Conservation (phyloP, 1,284 basidiomycete species). For the Microbotryum saponariae region DNA sequence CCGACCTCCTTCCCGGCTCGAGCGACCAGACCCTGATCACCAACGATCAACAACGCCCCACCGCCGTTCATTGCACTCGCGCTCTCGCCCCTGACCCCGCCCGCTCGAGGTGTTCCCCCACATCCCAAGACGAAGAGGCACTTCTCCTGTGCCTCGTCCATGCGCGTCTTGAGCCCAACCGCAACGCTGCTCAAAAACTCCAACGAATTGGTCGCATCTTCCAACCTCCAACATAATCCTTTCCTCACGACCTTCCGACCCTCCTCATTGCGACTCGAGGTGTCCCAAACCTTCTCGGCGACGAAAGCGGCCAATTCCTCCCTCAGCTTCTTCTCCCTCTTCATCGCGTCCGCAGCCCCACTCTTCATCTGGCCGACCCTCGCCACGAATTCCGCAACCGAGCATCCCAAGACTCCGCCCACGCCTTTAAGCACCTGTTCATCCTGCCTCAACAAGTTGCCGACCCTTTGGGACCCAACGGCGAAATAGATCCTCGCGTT, state of each 20-base stretch:
- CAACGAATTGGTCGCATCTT: conserved; percentile 56
- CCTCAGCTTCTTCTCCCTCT: conserved; percentile 58
- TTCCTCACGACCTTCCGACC: conserved; percentile 25
- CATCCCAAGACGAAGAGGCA: conserved; percentile 57
- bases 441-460: conserved; percentile 47
- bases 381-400: conserved; percentile 55
- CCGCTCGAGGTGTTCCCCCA: conserved; percentile 37
- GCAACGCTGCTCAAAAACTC: conserved; percentile 56
- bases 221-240: conserved; percentile 47
- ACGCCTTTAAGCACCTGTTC: conserved; percentile 1
- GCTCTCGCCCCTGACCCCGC: neutral
- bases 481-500: conserved; percentile 63
- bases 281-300: conserved; percentile 45
- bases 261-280: conserved; percentile 13
- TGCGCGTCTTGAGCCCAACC: conserved; percentile 46
- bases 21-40: conserved; percentile 15
- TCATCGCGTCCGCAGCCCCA: conserved; percentile 55
- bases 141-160: conserved; percentile 34
- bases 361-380: conserved; percentile 62
- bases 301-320: conserved; percentile 58
- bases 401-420: conserved; percentile 51
- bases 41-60: conserved; percentile 29
- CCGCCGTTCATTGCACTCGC: conserved; percentile 10
- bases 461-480: conserved; percentile 62
- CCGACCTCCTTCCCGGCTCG: conserved; percentile 24